A percentile compares a stretch with the other conserved stretches of the same genome.
Conservation (phyloP, 2,329 filamentous ascomycete species). For the Fusarium sp. region DNA sequence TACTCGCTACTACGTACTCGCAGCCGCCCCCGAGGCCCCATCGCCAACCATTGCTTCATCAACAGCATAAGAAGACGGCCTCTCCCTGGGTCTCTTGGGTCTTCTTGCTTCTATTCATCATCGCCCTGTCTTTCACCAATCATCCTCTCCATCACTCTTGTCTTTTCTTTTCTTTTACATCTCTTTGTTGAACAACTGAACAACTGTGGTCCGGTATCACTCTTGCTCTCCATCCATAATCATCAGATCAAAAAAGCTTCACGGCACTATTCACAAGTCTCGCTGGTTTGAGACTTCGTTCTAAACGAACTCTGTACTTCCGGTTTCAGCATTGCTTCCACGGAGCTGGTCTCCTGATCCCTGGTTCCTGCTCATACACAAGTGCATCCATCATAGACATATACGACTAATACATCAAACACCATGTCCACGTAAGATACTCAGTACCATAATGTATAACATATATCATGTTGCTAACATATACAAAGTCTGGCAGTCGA, state of each 20-base stretch:
- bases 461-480: slow-evolving; percentile 42
- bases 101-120: slow-evolving; percentile 32
- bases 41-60: slow-evolving; percentile 44
- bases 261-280: slow-evolving; percentile 24
- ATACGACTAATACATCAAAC: slow-evolving; percentile 41
- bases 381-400: slow-evolving; percentile 33
- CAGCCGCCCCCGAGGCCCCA: slow-evolving; percentile 22
- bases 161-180: slow-evolving; percentile 13
- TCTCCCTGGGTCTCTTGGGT: slow-evolving; percentile 46
- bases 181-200: slow-evolving; percentile 5
- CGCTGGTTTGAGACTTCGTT: slow-evolving; percentile 13
- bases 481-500: slow-evolving; percentile 69
- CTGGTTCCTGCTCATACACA: slow-evolving; percentile 24
- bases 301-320: slow-evolving; percentile 19
- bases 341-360: slow-evolving; percentile 47
- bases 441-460: not conserved
- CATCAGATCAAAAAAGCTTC: slow-evolving; percentile 43
- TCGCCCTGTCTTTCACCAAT: slow-evolving; percentile 48
- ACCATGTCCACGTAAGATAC: slow-evolving; percentile 55
- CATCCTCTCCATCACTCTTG: slow-evolving; percentile 27
- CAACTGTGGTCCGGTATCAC: slow-evolving; percentile 45
- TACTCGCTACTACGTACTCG: not conserved
- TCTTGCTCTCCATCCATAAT: slow-evolving; percentile 18
- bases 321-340: slow-evolving; percentile 26
- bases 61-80: slow-evolving; percentile 50